Conservation (phyloP, 768 basidiomycete species). For the Saitozyma sp. region DNA sequence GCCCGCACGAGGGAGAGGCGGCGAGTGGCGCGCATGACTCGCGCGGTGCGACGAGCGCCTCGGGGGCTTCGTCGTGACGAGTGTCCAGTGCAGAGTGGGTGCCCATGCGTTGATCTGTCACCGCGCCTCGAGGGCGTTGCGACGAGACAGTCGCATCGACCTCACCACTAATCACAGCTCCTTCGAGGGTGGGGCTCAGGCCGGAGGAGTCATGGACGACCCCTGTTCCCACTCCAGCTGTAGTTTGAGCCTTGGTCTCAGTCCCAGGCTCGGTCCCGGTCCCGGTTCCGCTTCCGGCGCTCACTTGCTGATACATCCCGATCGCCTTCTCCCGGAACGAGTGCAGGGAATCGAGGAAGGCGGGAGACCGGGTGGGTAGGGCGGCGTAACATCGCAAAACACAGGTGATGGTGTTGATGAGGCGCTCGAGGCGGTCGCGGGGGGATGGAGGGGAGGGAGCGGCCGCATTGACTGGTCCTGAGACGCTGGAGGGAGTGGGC, state of each 20-base stretch:
- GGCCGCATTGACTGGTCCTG: too few species aligned
- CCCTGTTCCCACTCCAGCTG: neutral
- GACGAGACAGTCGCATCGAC: neutral
- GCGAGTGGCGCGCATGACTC: too few species aligned
- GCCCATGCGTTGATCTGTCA: neutral
- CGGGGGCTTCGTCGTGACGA: too few species aligned
- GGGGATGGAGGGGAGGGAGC: too few species aligned
- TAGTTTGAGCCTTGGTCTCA: too few species aligned
- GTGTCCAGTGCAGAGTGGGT: too few species aligned
- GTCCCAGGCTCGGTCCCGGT: neutral
- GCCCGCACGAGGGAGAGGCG: too few species aligned
- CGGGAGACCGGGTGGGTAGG: slow-evolving; percentile 8
- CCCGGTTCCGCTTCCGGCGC: neutral
- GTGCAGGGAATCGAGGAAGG: slow-evolving; percentile 8
- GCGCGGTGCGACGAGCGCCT: too few species aligned
- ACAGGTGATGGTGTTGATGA: slow-evolving; percentile 10
- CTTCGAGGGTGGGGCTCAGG: too few species aligned
- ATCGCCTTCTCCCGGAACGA: slow-evolving; percentile 12
- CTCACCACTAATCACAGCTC: too few species aligned
- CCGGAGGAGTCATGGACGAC: too few species aligned
- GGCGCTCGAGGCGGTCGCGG: slow-evolving; percentile 8
- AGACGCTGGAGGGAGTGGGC: too few species aligned
- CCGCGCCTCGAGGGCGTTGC: neutral
- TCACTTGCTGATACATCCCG: neutral
- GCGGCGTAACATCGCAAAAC: slow-evolving; percentile 9